Percentiles rank a stretch among this genome's conserved stretches.
These are phyloP conservation scores for Taxawa tesnikishii DNA, from an alignment of 2,329 filamentous ascomycete genomes.

Conservation along the genomic window DNA sequence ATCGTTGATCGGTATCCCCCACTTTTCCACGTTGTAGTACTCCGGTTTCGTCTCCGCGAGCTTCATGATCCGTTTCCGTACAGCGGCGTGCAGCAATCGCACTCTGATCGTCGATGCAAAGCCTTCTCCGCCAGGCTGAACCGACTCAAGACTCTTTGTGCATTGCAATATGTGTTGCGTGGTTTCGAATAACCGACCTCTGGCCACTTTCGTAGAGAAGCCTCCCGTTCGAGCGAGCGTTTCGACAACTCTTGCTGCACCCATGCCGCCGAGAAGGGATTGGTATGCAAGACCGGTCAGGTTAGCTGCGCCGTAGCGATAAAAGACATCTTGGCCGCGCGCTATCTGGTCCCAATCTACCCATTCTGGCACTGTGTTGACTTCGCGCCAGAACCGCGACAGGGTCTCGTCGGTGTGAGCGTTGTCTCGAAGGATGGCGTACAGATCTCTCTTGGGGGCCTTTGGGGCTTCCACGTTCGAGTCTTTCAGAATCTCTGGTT, in stretches of 20 bases:
- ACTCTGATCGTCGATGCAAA: constrained; percentile 55
- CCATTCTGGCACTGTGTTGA: constrained; percentile 58
- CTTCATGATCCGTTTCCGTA: constrained; percentile 51
- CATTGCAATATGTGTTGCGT: constrained; percentile 65
- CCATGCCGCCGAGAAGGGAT: constrained; percentile 58
- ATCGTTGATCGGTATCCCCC: constrained; percentile 61
- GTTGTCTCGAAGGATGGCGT: constrained; percentile 49
- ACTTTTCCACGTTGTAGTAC: constrained; percentile 49
- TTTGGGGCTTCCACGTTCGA: constrained; percentile 15
- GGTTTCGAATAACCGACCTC: constrained; percentile 57
- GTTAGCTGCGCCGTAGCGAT: constrained; percentile 58
- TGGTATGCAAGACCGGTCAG: constrained; percentile 54
- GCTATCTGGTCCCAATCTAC: constrained; percentile 67
- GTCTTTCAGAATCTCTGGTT: constrained; percentile 4
- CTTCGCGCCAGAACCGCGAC: constrained; percentile 49
- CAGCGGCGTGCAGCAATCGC: constrained; percentile 55
- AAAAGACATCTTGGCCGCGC: constrained; percentile 65
- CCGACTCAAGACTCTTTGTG: constrained; percentile 49
- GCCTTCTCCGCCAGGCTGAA: constrained; percentile 57
- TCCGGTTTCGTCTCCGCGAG: constrained; percentile 42
- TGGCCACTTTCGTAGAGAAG: constrained; percentile 55
- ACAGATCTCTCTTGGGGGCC: constrained; percentile 43
- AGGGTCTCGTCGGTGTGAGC: constrained; percentile 43
- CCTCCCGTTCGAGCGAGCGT: constrained; percentile 63
- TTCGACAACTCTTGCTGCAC: constrained; percentile 59